These are phyloP conservation scores for Histomonas meleagridis DNA, from an alignment of 208 protist genomes.

Conservation along the genomic window DNA sequence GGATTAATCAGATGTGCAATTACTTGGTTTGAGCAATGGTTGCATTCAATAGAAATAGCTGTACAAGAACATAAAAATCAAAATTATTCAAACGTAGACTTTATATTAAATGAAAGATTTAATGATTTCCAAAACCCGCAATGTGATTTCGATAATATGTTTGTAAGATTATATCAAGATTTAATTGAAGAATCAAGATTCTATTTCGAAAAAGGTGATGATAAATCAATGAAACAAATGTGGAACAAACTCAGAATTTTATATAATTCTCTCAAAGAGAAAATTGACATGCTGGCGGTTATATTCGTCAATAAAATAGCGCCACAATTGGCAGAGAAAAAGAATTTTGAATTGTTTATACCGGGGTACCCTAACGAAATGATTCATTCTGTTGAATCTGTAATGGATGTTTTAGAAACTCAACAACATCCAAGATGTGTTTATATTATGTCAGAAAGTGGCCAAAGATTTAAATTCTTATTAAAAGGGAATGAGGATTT, in stretches of 20 bases:
- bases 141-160: not conserved
- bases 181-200: not conserved
- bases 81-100: not conserved
- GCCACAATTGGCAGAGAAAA: not conserved
- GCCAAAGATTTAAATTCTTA: not conserved
- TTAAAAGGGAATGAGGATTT: not conserved
- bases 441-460: not conserved
- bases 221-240: not conserved
- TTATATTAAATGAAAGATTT: too few species aligned
- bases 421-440: not conserved
- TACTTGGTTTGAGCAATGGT: not conserved
- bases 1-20: not conserved
- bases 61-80: not conserved
- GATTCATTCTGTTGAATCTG: not conserved
- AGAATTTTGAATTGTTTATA: not conserved
- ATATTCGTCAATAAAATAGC: not conserved
- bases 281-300: not conserved
- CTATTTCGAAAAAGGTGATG: not conserved
- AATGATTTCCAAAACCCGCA: not conserved
- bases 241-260: not conserved
- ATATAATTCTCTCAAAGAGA: not conserved
- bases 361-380: not conserved
- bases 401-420: not conserved
- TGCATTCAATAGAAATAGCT: not conserved
- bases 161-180: not conserved